Evolutionary conservation across 2,329 filamentous ascomycete genomes (phyloP), one percentile per base, ranked within the genome.

Genomic region (Aspergillus neotritici): DNA sequence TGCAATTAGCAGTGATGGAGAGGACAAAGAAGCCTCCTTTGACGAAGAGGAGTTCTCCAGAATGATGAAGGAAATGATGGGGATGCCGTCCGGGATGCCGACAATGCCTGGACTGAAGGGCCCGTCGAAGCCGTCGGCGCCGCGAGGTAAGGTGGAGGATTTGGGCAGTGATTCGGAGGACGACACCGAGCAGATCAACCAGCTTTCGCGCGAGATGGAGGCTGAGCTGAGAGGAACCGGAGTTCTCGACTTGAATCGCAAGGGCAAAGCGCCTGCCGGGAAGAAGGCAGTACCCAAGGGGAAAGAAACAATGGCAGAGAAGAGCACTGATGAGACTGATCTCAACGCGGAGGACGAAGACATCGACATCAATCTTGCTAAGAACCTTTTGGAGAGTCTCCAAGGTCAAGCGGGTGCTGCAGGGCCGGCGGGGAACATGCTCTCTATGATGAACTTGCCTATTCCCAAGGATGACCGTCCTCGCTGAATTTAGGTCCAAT

Each of bases 21-120:
- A 88, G 56, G 84, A 89, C 50, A 83, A 83, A 53, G 84, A 85
- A 35, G 80, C 86, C 5, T 84, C 82, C 44, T 91, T 94, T 53
- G 82, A 94, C 51, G 90, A 97, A 63, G 80, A 83, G 30, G 84
- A 91, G 41, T 95, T 96, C 54, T 77, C 84, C 7, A 79, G 73
- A 41, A 88, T 95, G 77, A 95, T 98, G 87, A 80, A 82, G 47
- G 86, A 94, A 60, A 90, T 94, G 83, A 90, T 93, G 83, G 87
- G 86, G 0, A 73, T 82, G 63, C 74, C 78, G 6, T 65, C 71
- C 83, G 87, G 86, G 0, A 73, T 82, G 63, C 74, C 78, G 6
- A 64, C 71, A 3, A 64, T 66, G n/a, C 43, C 60, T 10, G 60
- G 52, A 21, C 39, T 50, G 28, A 53, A 55, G 31, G 52, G 51